These are phyloP conservation scores for Stagonosporopsis tanaceti DNA, from an alignment of 2,329 filamentous ascomycete species.

Conservation along the genomic window DNA sequence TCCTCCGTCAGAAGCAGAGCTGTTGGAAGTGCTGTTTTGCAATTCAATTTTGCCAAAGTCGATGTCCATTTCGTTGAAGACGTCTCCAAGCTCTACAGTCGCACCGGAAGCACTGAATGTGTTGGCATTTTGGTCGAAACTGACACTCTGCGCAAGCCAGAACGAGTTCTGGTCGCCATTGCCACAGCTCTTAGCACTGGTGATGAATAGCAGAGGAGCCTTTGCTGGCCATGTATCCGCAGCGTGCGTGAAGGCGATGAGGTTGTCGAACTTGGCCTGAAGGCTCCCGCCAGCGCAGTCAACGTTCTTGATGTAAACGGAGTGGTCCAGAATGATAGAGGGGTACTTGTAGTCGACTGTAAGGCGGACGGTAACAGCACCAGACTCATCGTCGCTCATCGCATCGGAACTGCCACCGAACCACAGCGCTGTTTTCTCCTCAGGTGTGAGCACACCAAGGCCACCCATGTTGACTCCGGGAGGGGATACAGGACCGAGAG, in stretches of 20 bases:
- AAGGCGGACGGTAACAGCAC: slow-evolving; percentile 14
- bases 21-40: slow-evolving; percentile 10
- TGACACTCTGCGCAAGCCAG: slow-evolving; percentile 14
- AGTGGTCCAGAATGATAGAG: slow-evolving; percentile 14
- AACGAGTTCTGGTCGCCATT: slow-evolving; percentile 18
- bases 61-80: slow-evolving; percentile 18
- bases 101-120: slow-evolving; percentile 14
- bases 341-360: slow-evolving; percentile 18
- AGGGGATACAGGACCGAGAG: slow-evolving; percentile 9
- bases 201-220: slow-evolving; percentile 12
- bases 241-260: slow-evolving; percentile 13
- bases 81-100: slow-evolving; percentile 8
- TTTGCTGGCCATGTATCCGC: slow-evolving; percentile 18
- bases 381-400: slow-evolving; percentile 16
- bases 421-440: slow-evolving; percentile 8
- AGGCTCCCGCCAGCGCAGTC: slow-evolving; percentile 10
- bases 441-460: slow-evolving; percentile 14
- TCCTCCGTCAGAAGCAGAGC: slow-evolving; percentile 1
- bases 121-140: slow-evolving; percentile 7
- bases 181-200: slow-evolving; percentile 15
- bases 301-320: slow-evolving; percentile 16
- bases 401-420: slow-evolving; percentile 11
- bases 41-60: slow-evolving; percentile 18
- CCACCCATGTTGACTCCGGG: slow-evolving; percentile 18
- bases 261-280: slow-evolving; percentile 16